Percentiles rank a stretch among this genome's conserved stretches.
Conservation (phyloP, 2,329 filamentous ascomycete genomes). For the Penicillium nordicum region DNA sequence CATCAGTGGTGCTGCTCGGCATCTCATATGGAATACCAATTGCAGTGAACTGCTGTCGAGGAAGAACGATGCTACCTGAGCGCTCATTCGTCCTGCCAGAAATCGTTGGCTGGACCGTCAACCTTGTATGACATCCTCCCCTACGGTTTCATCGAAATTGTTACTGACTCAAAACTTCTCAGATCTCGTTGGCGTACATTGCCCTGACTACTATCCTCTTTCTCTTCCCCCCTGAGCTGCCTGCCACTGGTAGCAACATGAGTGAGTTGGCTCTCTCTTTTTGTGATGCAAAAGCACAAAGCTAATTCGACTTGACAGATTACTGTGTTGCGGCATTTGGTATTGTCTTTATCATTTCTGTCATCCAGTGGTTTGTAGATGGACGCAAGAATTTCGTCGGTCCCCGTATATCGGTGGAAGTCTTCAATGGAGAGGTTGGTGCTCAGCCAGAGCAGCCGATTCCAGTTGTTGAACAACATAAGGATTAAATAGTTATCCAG, state of each 20-base stretch:
- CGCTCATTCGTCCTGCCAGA: slow-evolving; percentile 55
- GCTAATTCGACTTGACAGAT: slow-evolving; percentile 24
- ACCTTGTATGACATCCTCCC: slow-evolving; percentile 43
- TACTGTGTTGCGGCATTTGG: slow-evolving; percentile 54
- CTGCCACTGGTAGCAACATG: slow-evolving; percentile 66
- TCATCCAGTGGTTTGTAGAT: slow-evolving; percentile 59
- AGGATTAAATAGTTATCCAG: neutral
- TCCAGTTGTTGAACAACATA: slow-evolving; percentile 17
- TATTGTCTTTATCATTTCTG: slow-evolving; percentile 56
- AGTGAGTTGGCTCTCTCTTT: slow-evolving; percentile 45
- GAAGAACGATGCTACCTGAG: slow-evolving; percentile 62
- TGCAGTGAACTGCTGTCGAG: slow-evolving; percentile 64
- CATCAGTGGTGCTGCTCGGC: slow-evolving; percentile 68
- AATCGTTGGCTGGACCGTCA: slow-evolving; percentile 58
- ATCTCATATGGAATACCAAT: slow-evolving; percentile 73
- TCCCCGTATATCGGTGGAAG: slow-evolving; percentile 46
- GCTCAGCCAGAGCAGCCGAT: slow-evolving; percentile 17
- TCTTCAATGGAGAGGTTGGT: slow-evolving; percentile 25
- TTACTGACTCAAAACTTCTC: slow-evolving; percentile 22
- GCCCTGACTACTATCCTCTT: slow-evolving; percentile 71
- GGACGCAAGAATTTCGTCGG: slow-evolving; percentile 60
- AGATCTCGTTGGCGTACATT: slow-evolving; percentile 60
- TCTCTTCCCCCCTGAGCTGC: slow-evolving; percentile 66
- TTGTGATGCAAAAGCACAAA: neutral
- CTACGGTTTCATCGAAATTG: neutral